phyloP scores from a whole-genome alignment of 1,139 yeast genomes.

The Suhomyces choctaworum region DNA sequence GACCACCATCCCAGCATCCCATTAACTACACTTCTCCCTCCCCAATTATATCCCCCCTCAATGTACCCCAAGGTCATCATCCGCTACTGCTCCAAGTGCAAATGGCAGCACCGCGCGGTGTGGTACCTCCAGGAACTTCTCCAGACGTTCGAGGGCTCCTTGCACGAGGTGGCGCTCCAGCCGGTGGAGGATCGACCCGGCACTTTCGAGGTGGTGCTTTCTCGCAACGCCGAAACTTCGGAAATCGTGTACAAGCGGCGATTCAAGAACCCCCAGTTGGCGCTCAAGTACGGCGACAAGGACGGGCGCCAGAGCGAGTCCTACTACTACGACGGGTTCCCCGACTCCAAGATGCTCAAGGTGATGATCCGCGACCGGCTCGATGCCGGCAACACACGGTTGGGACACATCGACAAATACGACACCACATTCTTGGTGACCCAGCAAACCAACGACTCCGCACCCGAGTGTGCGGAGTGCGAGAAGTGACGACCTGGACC shows the following conservation, averaged over 20 bases:
- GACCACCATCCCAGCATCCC: too few species aligned
- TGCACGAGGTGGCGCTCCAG: constrained; percentile 41
- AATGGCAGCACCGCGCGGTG: constrained; percentile 50
- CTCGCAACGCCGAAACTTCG: constrained; percentile 12
- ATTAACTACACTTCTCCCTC: too few species aligned
- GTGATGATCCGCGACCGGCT: constrained; percentile 35
- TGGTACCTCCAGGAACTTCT: constrained; percentile 49
- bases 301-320: constrained; percentile 29
- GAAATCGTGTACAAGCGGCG: constrained; percentile 37
- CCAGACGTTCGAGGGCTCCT: constrained; percentile 42
- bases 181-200: constrained; percentile 45
- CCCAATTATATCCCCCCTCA: too few species aligned
- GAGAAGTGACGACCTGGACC: neutral
- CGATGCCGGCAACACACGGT: constrained; percentile 14
- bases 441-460: neutral
- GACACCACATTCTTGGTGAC: constrained; percentile 9
- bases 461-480: constrained; percentile 1
- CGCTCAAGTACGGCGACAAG: constrained; percentile 19
- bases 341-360: constrained; percentile 46
- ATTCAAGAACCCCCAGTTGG: constrained; percentile 32
- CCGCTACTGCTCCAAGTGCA: constrained; percentile 46
- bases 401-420: constrained; percentile 39
- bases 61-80: constrained; percentile 37
- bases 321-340: constrained; percentile 46
- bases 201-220: constrained; percentile 32